phyloP scores from a whole-genome alignment of 2,329 filamentous ascomycete species.

The Hypoxylon rubiginosum region DNA sequence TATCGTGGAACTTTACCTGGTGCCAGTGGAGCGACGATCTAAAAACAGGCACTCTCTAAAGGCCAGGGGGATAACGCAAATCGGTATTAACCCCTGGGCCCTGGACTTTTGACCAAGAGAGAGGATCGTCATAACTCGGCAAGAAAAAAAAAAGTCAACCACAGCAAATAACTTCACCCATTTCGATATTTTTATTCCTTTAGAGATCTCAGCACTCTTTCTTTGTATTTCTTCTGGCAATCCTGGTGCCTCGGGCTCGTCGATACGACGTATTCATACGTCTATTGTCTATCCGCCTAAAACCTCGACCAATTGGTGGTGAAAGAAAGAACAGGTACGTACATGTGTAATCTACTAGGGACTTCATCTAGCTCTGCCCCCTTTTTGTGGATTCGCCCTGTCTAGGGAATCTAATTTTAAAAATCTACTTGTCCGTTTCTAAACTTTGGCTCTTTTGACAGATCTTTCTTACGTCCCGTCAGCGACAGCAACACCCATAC shows the following conservation, averaged over 20 bases:
- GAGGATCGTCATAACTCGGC: constrained; percentile 34
- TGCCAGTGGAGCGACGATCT: constrained; percentile 33
- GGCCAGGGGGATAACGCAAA: constrained; percentile 38
- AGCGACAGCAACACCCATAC: constrained; percentile 18
- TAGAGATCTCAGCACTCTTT: background rate
- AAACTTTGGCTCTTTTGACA: constrained; percentile 28
- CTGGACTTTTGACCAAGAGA: constrained; percentile 27
- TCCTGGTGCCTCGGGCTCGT: constrained; percentile 16
- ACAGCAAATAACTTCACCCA: constrained; percentile 19
- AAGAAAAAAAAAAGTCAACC: constrained; percentile 13
- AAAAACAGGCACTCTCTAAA: constrained; percentile 31
- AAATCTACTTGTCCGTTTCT: constrained; percentile 36
- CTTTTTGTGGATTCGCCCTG: constrained; percentile 37
- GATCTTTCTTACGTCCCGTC: constrained; percentile 33
- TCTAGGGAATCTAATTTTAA: constrained; percentile 40
- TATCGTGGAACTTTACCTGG: constrained; percentile 35
- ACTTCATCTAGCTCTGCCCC: constrained; percentile 36
- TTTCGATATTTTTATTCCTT: constrained; percentile 15
- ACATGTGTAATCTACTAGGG: constrained; percentile 30
- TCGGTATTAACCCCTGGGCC: constrained; percentile 39
- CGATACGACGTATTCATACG: constrained; percentile 12
- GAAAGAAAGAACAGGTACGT: constrained; percentile 24
- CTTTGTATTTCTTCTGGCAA: constrained; percentile 9
- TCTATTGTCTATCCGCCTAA: constrained; percentile 22
- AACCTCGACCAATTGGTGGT: constrained; percentile 35